Evolutionary conservation across 148 eudicot genomes (phyloP).

Genomic region (Selenicereus undatus): DNA sequence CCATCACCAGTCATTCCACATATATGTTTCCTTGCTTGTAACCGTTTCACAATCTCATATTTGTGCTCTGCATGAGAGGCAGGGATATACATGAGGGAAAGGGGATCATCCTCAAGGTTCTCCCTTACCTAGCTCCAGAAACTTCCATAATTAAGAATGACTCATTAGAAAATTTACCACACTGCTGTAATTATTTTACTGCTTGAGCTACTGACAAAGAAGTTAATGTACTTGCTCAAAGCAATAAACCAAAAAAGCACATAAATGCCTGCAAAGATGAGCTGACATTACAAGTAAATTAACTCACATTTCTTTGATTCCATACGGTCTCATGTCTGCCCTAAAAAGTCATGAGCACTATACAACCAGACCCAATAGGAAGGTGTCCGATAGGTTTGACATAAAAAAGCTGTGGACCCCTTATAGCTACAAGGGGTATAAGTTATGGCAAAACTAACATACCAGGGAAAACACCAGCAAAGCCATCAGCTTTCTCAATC

Average conservation of each 20-base stretch:
- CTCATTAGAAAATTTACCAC: neutral
- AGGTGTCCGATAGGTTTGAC: neutral
- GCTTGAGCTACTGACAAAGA: no score
- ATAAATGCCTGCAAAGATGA: neutral
- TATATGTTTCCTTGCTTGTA: constrained; percentile 74
- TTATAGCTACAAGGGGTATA: neutral
- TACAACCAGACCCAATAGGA: neutral
- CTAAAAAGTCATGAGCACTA: neutral
- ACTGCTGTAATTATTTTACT: neutral
- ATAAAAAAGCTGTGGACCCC: neutral
- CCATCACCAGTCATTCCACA: constrained; percentile 91
- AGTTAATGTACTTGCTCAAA: no score
- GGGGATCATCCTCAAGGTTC: neutral
- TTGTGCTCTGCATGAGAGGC: constrained; percentile 54
- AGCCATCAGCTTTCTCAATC: constrained; percentile 55
- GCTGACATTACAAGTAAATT: neutral
- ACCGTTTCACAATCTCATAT: constrained; percentile 71
- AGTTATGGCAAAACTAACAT: constrained; percentile 14
- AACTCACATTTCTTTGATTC: no score
- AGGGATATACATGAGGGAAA: neutral
- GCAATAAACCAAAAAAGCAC: neutral
- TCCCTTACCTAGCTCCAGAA: neutral
- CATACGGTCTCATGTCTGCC: neutral
- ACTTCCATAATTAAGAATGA: neutral
- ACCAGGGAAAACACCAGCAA: constrained; percentile 63